Base-by-base conservation (phyloP, 1,284 basidiomycete genomes). In the Rhodotorula sp. region DNA sequence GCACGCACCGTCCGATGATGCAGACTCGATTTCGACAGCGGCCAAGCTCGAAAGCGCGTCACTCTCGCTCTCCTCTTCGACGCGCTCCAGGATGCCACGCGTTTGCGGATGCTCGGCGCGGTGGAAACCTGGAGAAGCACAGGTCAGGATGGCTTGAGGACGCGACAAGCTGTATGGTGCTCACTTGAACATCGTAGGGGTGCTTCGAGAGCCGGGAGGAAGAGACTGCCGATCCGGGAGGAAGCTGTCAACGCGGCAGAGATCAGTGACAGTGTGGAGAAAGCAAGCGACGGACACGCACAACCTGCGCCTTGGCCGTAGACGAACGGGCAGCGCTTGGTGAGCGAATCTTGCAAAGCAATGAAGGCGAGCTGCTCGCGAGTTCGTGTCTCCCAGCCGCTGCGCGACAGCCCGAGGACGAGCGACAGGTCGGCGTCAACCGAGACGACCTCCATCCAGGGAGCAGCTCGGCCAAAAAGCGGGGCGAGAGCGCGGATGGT, bases 391-490 rank as follows among this genome's bases (percentile, higher is more conserved):
- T 82, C 81, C 87, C 88, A 90, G 0, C 86, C 87, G 44, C 80
- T 75, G 5, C 90, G 88, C 7, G 88, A 85, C 53, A 84, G 84
- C 79, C 92, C 93, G 3, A 89, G 83, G 76, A 94, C 92, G 25
- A 91, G 62, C 61, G 85, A 84, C 1, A 86, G 77, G 74, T 91
- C 90, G 0, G 87, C 81, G 13, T 81, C 78, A 4, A 89, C 49
- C 21, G 84, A 82, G 10, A 85, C 87, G 41, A 88, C 88, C 77
- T 93, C 90, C 27, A 89, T 81, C 91, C 92, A 94, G 3, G 82
- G 82, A 34, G 77, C 76, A n/a, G 67, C 64, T 44, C 57, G 61
- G 17, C 71, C 67, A 27, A 67, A 66, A 54, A 74, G 57, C 23
- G 73, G 64, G 8, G 70, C 58, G 27, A 71, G 34, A 55, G 59